Evolutionary conservation across 345 rosid genomes (phyloP).

Genomic region (Lenwebbia sp.): DNA sequence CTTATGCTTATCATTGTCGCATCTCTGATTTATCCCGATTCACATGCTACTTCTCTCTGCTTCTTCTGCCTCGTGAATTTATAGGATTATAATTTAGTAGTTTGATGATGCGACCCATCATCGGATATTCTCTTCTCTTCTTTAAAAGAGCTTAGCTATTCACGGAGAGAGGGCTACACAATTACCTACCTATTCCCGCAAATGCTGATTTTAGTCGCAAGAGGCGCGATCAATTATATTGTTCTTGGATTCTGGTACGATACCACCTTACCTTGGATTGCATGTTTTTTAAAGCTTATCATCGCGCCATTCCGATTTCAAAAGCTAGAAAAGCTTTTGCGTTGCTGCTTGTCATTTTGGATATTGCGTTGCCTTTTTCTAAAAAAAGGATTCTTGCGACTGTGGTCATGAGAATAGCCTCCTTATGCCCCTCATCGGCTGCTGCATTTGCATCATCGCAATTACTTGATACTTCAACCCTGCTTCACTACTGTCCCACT

Average conservation of each 20-base stretch:
- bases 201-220: neutral
- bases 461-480: neutral
- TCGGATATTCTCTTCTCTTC: neutral
- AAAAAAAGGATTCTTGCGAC: neutral
- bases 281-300: neutral
- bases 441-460: neutral
- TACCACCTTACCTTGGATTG: neutral
- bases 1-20: neutral
- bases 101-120: neutral
- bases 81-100: neutral
- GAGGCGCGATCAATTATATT: neutral
- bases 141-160: neutral
- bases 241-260: neutral
- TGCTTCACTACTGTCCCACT: neutral
- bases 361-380: neutral
- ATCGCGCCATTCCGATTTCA: neutral
- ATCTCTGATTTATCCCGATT: neutral
- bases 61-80: neutral
- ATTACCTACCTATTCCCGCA: neutral
- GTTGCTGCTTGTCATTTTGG: neutral
- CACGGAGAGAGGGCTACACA: too few relatives aligned
- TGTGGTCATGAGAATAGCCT: neutral
- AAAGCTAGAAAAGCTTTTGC: neutral
- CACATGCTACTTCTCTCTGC: neutral
- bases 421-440: neutral